phyloP scores from a whole-genome alignment of 2,329 filamentous ascomycete genomes.

The Rhynchosporium secalis region DNA sequence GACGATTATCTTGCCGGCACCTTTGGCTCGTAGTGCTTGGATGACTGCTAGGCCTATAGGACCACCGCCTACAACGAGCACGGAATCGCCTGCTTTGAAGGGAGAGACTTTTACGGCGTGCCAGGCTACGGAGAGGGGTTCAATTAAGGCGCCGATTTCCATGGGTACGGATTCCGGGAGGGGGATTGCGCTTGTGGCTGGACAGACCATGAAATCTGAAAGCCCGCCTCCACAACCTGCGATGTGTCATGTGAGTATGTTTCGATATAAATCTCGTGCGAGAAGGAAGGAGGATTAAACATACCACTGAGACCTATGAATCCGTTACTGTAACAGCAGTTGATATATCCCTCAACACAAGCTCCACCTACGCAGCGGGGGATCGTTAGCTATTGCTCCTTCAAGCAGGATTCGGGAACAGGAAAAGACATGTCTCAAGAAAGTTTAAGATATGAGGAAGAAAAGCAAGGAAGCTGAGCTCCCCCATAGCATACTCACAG shows the following conservation, averaged over 20 bases:
- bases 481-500: not conserved
- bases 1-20: constrained; percentile 52
- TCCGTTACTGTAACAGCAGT: constrained; percentile 16
- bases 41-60: constrained; percentile 54
- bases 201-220: constrained; percentile 45
- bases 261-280: not conserved
- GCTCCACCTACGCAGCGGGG: not conserved
- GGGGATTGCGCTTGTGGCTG: constrained; percentile 41
- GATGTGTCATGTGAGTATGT: constrained; percentile 1
- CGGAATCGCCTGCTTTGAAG: constrained; percentile 48
- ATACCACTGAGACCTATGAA: constrained; percentile 33
- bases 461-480: too few relatives aligned
- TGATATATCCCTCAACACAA: constrained; percentile 49
- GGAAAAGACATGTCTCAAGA: too few relatives aligned
- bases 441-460: too few relatives aligned
- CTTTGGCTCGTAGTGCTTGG: constrained; percentile 46
- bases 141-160: constrained; percentile 53
- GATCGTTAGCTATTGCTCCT: too few relatives aligned
- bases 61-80: constrained; percentile 52
- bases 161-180: constrained; percentile 47
- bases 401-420: too few relatives aligned
- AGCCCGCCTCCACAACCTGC: constrained; percentile 42
- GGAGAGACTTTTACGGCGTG: constrained; percentile 54
- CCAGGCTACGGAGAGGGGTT: constrained; percentile 56
- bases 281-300: not conserved